phyloP scores from a whole-genome alignment of 805 yeast genomes.

The Ogataea saltuana region DNA sequence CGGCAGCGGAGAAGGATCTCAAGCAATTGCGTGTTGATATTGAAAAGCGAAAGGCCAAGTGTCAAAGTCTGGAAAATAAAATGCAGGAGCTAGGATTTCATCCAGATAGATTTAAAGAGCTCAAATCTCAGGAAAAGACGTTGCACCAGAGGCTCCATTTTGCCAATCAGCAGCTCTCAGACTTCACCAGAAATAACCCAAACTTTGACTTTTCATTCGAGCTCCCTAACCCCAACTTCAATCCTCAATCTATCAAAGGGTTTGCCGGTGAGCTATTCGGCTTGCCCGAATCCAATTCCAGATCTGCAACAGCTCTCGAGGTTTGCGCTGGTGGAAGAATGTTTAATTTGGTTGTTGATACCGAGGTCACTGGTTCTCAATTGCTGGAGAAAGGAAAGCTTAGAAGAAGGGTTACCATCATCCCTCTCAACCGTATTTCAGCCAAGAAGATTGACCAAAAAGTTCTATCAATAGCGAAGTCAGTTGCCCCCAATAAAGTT shows the following conservation, averaged over 20 bases:
- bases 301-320: conserved; percentile 81
- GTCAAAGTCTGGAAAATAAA: conserved; percentile 41
- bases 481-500: conserved; percentile 79
- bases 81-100: conserved; percentile 60
- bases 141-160: conserved; percentile 47
- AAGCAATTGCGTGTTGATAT: conserved; percentile 44
- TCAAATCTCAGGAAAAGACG: conserved; percentile 47
- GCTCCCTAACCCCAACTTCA: conserved; percentile 61
- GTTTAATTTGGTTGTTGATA: conserved; percentile 89
- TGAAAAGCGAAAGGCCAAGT: conserved; percentile 40
- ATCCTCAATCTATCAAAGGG: conserved; percentile 71
- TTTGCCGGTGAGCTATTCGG: conserved; percentile 83
- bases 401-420: conserved; percentile 81
- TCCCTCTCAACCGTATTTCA: conserved; percentile 85
- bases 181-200: conserved; percentile 61
- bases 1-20: conserved; percentile 53
- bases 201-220: conserved; percentile 75
- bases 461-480: conserved; percentile 64
- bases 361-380: conserved; percentile 80
- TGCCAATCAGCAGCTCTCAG: conserved; percentile 50
- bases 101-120: conserved; percentile 42
- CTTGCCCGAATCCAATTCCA: conserved; percentile 53
- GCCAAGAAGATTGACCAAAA: conserved; percentile 55
- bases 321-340: conserved; percentile 92
- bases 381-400: conserved; percentile 77